Evolutionary conservation across 768 basidiomycete genomes (phyloP).

Genomic region (Hemileccinum impolitum): DNA sequence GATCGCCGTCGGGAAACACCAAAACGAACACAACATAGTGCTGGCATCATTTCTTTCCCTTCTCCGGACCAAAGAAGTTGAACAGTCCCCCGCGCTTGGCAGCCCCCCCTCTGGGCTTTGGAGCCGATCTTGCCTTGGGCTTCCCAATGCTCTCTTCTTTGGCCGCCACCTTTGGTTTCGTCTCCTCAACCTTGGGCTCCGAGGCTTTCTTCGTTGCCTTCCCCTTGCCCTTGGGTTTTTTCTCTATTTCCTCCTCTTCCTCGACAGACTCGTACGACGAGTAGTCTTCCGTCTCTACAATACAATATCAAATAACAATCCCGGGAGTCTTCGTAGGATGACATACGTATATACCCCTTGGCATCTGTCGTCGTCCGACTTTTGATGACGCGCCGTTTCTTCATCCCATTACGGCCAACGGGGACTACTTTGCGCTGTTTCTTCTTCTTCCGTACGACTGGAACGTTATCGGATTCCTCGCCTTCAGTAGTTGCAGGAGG

Average conservation of each 20-base stretch:
- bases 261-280: slow-evolving; percentile 80
- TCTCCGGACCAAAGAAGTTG: slow-evolving; percentile 34
- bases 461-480: slow-evolving; percentile 29
- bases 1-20: too few relatives aligned
- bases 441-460: slow-evolving; percentile 33
- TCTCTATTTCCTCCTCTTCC: slow-evolving; percentile 39
- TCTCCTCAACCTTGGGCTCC: slow-evolving; percentile 16
- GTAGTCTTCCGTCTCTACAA: slow-evolving; percentile 70
- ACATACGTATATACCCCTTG: slow-evolving; percentile 73
- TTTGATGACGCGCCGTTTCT: slow-evolving; percentile 65
- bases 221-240: slow-evolving; percentile 8
- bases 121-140: slow-evolving; percentile 15
- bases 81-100: slow-evolving; percentile 28
- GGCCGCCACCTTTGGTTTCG: slow-evolving; percentile 3
- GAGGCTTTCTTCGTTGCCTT: slow-evolving; percentile 19
- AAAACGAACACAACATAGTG: too few relatives aligned
- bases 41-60: slow-evolving; percentile 25
- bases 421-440: slow-evolving; percentile 62
- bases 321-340: neutral
- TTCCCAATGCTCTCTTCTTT: slow-evolving; percentile 17
- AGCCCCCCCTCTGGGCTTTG: slow-evolving; percentile 18
- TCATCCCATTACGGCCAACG: slow-evolving; percentile 73
- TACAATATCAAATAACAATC: neutral
- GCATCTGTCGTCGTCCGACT: slow-evolving; percentile 52
- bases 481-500: slow-evolving; percentile 25